These are phyloP conservation scores for Salvia sclarea DNA, from an alignment of 305 asterid genomes.

Conservation along the genomic window DNA sequence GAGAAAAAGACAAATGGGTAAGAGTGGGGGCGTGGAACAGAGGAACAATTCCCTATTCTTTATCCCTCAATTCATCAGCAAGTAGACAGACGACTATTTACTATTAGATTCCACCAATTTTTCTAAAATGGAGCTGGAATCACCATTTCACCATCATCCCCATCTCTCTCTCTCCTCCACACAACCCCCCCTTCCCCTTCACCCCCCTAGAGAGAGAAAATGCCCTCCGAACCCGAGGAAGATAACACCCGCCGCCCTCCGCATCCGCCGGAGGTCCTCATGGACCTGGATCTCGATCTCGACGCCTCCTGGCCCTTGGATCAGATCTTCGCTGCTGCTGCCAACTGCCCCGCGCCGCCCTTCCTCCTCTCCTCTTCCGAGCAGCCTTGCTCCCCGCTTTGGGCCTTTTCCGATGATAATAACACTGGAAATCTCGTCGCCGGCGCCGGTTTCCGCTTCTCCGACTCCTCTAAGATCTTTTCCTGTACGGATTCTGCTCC, in stretches of 20 bases:
- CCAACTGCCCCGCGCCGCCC: slow-evolving; percentile 43
- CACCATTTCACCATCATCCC: slow-evolving; percentile 47
- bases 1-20: slow-evolving; percentile 18
- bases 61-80: slow-evolving; percentile 24
- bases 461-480: slow-evolving; percentile 52
- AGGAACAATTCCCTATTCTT: slow-evolving; percentile 39
- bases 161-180: slow-evolving; percentile 51
- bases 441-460: slow-evolving; percentile 46
- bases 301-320: slow-evolving; percentile 75
- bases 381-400: slow-evolving; percentile 77
- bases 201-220: slow-evolving; percentile 37
- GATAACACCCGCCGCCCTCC: slow-evolving; percentile 17
- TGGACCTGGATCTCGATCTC: slow-evolving; percentile 69
- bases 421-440: slow-evolving; percentile 37
- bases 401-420: slow-evolving; percentile 74
- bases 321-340: slow-evolving; percentile 64
- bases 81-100: slow-evolving; percentile 29
- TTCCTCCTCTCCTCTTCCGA: slow-evolving; percentile 52
- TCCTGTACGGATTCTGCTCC: slow-evolving; percentile 49
- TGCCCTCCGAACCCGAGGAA: slow-evolving; percentile 51
- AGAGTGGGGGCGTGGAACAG: slow-evolving; percentile 31
- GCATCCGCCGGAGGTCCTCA: slow-evolving; percentile 34
- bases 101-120: slow-evolving; percentile 50
- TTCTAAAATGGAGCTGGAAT: slow-evolving; percentile 45
- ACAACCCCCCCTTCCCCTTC: slow-evolving; percentile 23